Base-by-base conservation (phyloP, 257 asterid species). In the Haberlea rhodopensis region DNA sequence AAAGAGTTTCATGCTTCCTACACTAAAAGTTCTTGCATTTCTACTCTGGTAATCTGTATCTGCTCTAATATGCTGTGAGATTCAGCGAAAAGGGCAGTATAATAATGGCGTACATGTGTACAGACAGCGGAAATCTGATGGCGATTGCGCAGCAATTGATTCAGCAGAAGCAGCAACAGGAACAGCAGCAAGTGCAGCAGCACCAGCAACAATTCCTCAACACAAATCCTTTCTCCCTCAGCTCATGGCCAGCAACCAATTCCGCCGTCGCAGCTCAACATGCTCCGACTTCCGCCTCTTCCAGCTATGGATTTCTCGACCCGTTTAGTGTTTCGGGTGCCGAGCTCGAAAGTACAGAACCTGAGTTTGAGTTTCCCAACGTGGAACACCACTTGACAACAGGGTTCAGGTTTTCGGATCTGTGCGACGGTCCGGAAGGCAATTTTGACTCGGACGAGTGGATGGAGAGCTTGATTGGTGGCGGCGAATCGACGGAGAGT, bases 121-220 rank as follows among this genome's bases (percentile, higher is more conserved):
- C 96, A 3, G 99, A 94, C 77, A 94, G 95, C 63, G 99, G 99
- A 51, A 94, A 94, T 72, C 84, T 94, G 76, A 94, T 94, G 99
- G 99, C 99, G 48, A 86, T 94, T 43, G 99, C 99, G 16, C 95
- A 94, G 71, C 99, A 94, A 76, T 94, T 94, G 5, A 94, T 94
- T 60, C 71, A 92, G 70, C 98, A 92, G 70, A 94, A 94, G 82
- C 95, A 94, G 72, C 95, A 94, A 27, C 97, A 92, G 57, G 91
- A 92, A 53, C 87, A 89, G 53, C 89, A 86, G 37, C 96, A 90
- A 1, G 87, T 81, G 11, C 89, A 89, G 6, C 84, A 83, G 34
- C 87, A 81, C 2, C 82, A 77, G 7, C 86, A 83, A 1, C 90
- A 81, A 18, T 77, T 75, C 25, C 69, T 78, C 68, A 80, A 86